These are phyloP conservation scores for Wickerhamiella kurtzmanii DNA, from an alignment of 805 yeast genomes.

Conservation along the genomic window DNA sequence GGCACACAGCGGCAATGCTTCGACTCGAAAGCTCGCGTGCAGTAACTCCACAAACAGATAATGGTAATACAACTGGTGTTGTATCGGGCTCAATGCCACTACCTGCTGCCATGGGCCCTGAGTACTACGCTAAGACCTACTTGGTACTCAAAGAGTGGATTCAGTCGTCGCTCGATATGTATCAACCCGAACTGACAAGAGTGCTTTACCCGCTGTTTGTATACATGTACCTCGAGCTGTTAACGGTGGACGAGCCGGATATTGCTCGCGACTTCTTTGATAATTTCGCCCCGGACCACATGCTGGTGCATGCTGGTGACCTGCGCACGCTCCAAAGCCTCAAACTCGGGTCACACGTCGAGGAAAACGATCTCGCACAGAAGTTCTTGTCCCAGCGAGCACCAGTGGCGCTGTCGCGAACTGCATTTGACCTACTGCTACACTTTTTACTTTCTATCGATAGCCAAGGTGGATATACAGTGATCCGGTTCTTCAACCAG, in stretches of 20 bases:
- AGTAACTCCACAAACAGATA: slow-evolving; percentile 19
- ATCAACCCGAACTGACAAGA: slow-evolving; percentile 71
- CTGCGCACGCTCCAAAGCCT: slow-evolving; percentile 58
- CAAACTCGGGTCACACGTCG: slow-evolving; percentile 64
- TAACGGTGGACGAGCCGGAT: slow-evolving; percentile 43
- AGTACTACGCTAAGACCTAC: slow-evolving; percentile 67
- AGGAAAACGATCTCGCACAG: slow-evolving; percentile 70
- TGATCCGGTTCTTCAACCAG: slow-evolving; percentile 77
- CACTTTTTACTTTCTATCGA: slow-evolving; percentile 87
- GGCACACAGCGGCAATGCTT: slow-evolving; percentile 84
- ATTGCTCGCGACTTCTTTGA: slow-evolving; percentile 65
- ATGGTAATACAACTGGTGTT: slow-evolving; percentile 23
- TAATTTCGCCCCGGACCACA: slow-evolving; percentile 59
- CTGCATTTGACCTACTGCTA: slow-evolving; percentile 69
- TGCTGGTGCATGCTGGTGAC: slow-evolving; percentile 64
- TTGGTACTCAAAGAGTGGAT: slow-evolving; percentile 75
- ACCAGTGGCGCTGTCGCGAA: slow-evolving; percentile 60
- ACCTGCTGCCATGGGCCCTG: slow-evolving; percentile 36
- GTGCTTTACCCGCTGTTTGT: slow-evolving; percentile 86
- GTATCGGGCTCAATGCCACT: slow-evolving; percentile 14
- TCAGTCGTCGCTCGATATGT: slow-evolving; percentile 78
- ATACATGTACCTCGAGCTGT: slow-evolving; percentile 70
- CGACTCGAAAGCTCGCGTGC: slow-evolving; percentile 50
- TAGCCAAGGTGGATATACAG: slow-evolving; percentile 76
- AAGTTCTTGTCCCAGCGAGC: slow-evolving; percentile 63